Conservation (phyloP, 768 basidiomycete species). For the Pisolithus marmoratus region DNA sequence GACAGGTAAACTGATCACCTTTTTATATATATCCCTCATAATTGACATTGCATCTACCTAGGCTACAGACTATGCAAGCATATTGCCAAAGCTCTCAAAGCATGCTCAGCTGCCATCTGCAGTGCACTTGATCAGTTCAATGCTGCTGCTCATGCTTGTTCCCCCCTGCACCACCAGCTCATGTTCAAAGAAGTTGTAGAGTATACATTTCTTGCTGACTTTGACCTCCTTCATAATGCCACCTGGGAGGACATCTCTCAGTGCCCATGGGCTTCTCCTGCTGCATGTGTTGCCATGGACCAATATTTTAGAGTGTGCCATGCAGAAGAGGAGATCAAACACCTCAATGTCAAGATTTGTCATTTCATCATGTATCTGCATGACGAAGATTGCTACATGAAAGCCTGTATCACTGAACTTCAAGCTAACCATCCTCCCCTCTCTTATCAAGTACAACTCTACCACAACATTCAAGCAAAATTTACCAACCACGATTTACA, state of each 20-base stretch:
- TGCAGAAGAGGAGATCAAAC: not conserved
- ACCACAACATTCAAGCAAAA: no score
- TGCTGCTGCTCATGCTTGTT: not conserved
- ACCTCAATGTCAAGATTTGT: not conserved
- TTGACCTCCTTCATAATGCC: constrained; percentile 11
- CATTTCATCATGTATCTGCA: not conserved
- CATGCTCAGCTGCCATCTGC: constrained; percentile 4
- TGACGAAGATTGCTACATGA: no score
- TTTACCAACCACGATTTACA: no score
- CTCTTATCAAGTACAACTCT: no score
- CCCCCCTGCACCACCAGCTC: constrained; percentile 1
- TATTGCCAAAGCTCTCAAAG: constrained; percentile 3
- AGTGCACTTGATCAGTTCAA: constrained; percentile 8
- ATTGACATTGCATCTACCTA: not conserved
- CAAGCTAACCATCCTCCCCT: no score
- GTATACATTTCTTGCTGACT: constrained; percentile 6
- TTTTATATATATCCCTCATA: no score
- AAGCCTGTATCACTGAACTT: no score
- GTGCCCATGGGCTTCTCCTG: constrained; percentile 12
- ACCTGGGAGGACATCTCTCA: no score
- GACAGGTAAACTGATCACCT: constrained; percentile 7
- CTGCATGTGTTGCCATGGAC: constrained; percentile 4
- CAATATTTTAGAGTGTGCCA: not conserved
- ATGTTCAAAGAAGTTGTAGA: constrained; percentile 20
- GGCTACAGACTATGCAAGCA: constrained; percentile 5